Evolutionary conservation across 345 rosid genomes (phyloP).

Genomic region (Luvunga scandens): DNA sequence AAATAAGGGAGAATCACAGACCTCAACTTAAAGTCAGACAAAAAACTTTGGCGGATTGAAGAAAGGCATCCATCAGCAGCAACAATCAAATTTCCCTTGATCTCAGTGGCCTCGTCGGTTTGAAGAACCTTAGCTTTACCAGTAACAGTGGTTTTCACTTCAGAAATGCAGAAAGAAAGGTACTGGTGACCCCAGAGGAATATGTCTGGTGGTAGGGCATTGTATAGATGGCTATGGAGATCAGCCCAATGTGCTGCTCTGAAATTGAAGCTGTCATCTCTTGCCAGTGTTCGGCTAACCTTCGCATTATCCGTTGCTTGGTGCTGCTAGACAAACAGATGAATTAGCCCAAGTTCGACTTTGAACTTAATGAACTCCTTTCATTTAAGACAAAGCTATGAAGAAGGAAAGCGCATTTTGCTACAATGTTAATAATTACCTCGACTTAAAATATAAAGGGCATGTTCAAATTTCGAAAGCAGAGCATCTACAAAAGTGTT

Average conservation of each 20-base stretch:
- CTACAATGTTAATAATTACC: too few species aligned
- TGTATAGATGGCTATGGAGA: conserved; percentile 54
- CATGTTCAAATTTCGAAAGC: too few species aligned
- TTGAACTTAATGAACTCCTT: neutral
- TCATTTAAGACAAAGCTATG: neutral
- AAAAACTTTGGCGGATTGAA: conserved; percentile 53
- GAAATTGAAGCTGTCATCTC: conserved; percentile 68
- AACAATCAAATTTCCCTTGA: conserved; percentile 60
- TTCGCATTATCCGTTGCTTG: conserved; percentile 45
- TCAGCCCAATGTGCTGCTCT: conserved; percentile 84
- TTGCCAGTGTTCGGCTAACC: conserved; percentile 36
- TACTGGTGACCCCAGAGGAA: conserved; percentile 66
- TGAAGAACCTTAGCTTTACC: conserved; percentile 47
- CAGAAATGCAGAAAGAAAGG: conserved; percentile 50
- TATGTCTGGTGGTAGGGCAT: conserved; percentile 42
- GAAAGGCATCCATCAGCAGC: conserved; percentile 87
- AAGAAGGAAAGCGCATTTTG: neutral
- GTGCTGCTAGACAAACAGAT: conserved; percentile 37
- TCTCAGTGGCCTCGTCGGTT: conserved; percentile 43
- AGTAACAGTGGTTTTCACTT: conserved; percentile 38
- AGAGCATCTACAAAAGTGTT: too few species aligned
- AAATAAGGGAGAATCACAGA: conserved; percentile 13
- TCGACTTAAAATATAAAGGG: too few species aligned
- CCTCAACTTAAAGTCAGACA: conserved; percentile 69
- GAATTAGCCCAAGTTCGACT: neutral